These are phyloP conservation scores for Teunomyces barrocoloradensis DNA, from an alignment of 805 yeast genomes.

Conservation along the genomic window DNA sequence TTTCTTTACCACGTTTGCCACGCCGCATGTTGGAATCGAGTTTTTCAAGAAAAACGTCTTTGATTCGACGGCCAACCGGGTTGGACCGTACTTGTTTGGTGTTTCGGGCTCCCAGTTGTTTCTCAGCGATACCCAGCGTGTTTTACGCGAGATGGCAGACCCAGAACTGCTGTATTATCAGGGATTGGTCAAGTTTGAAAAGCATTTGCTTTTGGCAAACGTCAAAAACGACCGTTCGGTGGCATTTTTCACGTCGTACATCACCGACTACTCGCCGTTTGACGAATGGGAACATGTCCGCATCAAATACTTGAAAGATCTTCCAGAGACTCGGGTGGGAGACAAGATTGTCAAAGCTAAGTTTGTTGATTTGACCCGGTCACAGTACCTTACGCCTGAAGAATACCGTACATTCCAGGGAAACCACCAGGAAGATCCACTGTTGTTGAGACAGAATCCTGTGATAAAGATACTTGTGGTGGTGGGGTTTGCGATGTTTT, in stretches of 20 bases:
- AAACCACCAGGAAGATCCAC: slow-evolving; percentile 39
- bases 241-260: slow-evolving; percentile 79
- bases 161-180: slow-evolving; percentile 48
- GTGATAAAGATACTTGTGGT: slow-evolving; percentile 23
- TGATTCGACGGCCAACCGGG: slow-evolving; percentile 29
- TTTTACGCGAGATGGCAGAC: slow-evolving; percentile 53
- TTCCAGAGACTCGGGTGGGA: slow-evolving; percentile 42
- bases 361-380: slow-evolving; percentile 48
- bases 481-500: slow-evolving; percentile 21
- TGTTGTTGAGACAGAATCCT: slow-evolving; percentile 30
- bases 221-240: slow-evolving; percentile 82
- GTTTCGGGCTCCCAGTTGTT: slow-evolving; percentile 36
- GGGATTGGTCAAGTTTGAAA: slow-evolving; percentile 58
- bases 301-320: slow-evolving; percentile 46
- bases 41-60: slow-evolving; percentile 33
- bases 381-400: slow-evolving; percentile 16
- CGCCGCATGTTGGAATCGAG: slow-evolving; percentile 44
- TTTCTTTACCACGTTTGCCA: slow-evolving; percentile 41
- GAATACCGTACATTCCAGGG: slow-evolving; percentile 13
- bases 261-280: slow-evolving; percentile 73
- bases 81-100: slow-evolving; percentile 38
- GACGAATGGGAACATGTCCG: slow-evolving; percentile 49
- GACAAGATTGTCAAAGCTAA: slow-evolving; percentile 41
- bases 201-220: slow-evolving; percentile 66
- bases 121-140: slow-evolving; percentile 36